phyloP scores from a whole-genome alignment of 306 rosid genomes.

The Quercus suber region DNA sequence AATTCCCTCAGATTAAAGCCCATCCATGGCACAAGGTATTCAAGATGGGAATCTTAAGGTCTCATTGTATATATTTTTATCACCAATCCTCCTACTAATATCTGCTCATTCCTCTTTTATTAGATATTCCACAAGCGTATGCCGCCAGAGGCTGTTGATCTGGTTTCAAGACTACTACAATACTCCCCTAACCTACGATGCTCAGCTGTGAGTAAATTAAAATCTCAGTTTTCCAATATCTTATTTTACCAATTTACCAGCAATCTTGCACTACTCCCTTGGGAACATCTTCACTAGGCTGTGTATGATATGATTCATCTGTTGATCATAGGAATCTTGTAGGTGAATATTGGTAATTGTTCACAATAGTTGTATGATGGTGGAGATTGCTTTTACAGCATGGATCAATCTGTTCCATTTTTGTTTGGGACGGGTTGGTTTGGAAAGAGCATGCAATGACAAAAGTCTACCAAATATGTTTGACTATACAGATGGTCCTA shows the following conservation, averaged over 20 bases:
- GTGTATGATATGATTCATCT: neutral
- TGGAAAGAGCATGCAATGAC: neutral
- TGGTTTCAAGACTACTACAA: constrained; percentile 89
- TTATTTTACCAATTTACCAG: neutral
- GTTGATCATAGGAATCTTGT: neutral
- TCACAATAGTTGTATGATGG: neutral
- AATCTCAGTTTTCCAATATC: neutral
- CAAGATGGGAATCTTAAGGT: neutral
- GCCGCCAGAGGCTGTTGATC: constrained; percentile 99
- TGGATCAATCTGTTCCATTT: neutral
- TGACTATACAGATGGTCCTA: neutral
- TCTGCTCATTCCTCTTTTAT: constrained; percentile 3
- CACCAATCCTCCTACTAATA: neutral
- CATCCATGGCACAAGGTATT: constrained; percentile 99
- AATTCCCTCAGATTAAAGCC: constrained; percentile 97
- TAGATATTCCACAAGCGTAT: constrained; percentile 95
- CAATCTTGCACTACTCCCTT: neutral
- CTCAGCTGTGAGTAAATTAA: constrained; percentile 67
- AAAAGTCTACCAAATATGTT: neutral
- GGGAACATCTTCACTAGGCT: neutral
- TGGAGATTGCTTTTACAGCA: neutral
- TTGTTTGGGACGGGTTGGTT: neutral
- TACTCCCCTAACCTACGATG: constrained; percentile 94
- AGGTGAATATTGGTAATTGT: neutral
- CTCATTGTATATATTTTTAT: neutral